Percentiles rank a stretch among this genome's conserved stretches.
These are phyloP conservation scores for Fusarium chuoi DNA, from an alignment of 2,329 filamentous ascomycete species.

Conservation along the genomic window DNA sequence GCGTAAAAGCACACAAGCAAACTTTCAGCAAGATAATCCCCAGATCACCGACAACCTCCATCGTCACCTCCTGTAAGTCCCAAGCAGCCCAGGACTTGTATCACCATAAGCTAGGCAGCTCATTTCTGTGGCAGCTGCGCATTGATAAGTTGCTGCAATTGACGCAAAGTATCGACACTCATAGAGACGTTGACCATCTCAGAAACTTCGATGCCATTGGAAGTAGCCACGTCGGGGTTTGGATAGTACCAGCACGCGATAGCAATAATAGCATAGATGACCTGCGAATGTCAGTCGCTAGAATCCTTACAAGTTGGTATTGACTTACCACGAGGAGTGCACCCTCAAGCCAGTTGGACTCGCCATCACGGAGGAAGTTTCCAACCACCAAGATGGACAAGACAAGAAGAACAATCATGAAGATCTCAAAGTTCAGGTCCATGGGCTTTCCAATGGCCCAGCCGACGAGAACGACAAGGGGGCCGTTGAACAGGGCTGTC, in stretches of 20 bases:
- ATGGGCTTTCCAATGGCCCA: constrained; percentile 74
- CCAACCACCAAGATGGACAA: constrained; percentile 79
- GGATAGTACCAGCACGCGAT: constrained; percentile 59
- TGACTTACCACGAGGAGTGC: constrained; percentile 69
- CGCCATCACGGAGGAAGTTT: constrained; percentile 78
- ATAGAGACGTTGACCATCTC: constrained; percentile 46
- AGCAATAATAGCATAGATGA: constrained; percentile 57
- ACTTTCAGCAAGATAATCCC: accelerated
- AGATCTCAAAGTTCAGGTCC: constrained; percentile 79
- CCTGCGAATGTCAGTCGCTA: constrained; percentile 24
- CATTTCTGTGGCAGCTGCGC: constrained; percentile 20
- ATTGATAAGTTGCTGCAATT: constrained; percentile 43
- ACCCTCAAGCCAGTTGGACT: constrained; percentile 81
- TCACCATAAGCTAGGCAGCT: accelerated
- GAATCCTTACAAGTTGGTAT: accelerated
- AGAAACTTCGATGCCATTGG: constrained; percentile 43
- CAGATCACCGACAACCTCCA: accelerated
- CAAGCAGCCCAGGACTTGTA: accelerated
- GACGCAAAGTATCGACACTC: constrained; percentile 44
- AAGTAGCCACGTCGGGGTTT: constrained; percentile 52
- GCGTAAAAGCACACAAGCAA: accelerated
- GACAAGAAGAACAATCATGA: constrained; percentile 79
- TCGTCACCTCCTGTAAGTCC: accelerated
- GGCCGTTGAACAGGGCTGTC: constrained; percentile 79
- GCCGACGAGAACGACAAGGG: constrained; percentile 75